A percentile compares a stretch with the other conserved stretches of the same genome.
Conservation (phyloP, 192 early-diverging fungal species). For the Globomyces pollinis-pini region DNA sequence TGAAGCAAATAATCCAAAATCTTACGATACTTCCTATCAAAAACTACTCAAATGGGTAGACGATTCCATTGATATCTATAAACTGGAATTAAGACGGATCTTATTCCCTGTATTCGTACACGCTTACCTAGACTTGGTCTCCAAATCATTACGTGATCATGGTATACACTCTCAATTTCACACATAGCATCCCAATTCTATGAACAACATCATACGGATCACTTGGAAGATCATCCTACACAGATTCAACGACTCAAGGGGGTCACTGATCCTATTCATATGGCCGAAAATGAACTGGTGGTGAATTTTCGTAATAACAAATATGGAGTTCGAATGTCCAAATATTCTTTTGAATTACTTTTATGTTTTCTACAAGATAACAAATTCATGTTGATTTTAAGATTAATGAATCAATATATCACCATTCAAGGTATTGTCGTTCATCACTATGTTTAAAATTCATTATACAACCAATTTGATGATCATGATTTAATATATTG, state of each 20-base stretch:
- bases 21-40: slow-evolving; percentile 72
- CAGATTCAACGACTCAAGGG: slow-evolving; percentile 63
- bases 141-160: slow-evolving; percentile 47
- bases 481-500: not conserved
- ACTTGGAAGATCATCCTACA: slow-evolving; percentile 62
- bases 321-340: slow-evolving; percentile 78
- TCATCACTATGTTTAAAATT: too few species aligned
- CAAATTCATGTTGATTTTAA: slow-evolving; percentile 75
- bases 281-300: slow-evolving; percentile 72
- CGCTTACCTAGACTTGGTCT: slow-evolving; percentile 79
- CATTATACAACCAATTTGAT: slow-evolving; percentile 10
- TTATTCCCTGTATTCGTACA: slow-evolving; percentile 91
- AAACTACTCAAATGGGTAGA: slow-evolving; percentile 82
- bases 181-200: slow-evolving; percentile 66
- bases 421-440: slow-evolving; percentile 63
- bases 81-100: slow-evolving; percentile 76
- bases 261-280: slow-evolving; percentile 67
- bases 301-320: slow-evolving; percentile 72
- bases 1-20: slow-evolving; percentile 71
- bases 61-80: slow-evolving; percentile 89
- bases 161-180: too few species aligned
- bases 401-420: slow-evolving; percentile 87
- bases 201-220: slow-evolving; percentile 65
- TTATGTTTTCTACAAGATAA: slow-evolving; percentile 89
- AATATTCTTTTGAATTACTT: slow-evolving; percentile 82